Base-by-base conservation (phyloP, 164 flowering plant species). In the Cinnamomum micranthum region DNA sequence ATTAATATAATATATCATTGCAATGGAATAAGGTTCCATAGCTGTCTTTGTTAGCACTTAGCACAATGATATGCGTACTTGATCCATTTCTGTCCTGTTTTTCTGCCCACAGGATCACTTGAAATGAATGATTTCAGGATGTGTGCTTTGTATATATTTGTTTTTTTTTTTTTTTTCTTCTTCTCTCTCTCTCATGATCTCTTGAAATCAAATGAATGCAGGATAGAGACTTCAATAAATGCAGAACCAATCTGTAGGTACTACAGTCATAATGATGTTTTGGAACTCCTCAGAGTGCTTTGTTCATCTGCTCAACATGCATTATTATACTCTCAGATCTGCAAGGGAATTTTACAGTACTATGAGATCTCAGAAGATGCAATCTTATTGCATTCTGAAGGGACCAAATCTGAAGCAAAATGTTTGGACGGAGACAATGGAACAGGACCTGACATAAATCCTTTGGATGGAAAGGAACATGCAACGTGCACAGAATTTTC, bases 181-280 rank as follows among this genome's bases (percentile, higher is more conserved):
- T 67, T 67, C 33, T 67, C 10, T 3, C 11, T 27, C 12, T 22
- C 69, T 24, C 33, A 22, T 67, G 47, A 15, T 28, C 50, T 33
- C 50, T 28, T 81, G 47, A 41, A 41, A 41, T 41, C 2, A 41
- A 41, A 41, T 0, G 2, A 1, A 41, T 88, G 83, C 88, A 92
- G 98, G 86, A 76, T 95, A 55, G 89, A 76, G 60, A 78, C 82
- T 69, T 87, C 88, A 52, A 23, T 69, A 10, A 74, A 80, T 58
- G 68, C 78, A 35, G 85, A 84, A 69, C 65, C 82, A 64, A 77
- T 78, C 72, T 70, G 81, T 52, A 87, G 88, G 79, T 94, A 91
- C 85, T 96, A 94, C 87, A 86, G 78, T 72, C 78, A 66, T 75
- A 79, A 75, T 80, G 98, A 92, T 80, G 86, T 94, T 82, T 85